Evolutionary conservation across 1,284 basidiomycete species (phyloP).

Genomic region (Marasmius oreades): DNA sequence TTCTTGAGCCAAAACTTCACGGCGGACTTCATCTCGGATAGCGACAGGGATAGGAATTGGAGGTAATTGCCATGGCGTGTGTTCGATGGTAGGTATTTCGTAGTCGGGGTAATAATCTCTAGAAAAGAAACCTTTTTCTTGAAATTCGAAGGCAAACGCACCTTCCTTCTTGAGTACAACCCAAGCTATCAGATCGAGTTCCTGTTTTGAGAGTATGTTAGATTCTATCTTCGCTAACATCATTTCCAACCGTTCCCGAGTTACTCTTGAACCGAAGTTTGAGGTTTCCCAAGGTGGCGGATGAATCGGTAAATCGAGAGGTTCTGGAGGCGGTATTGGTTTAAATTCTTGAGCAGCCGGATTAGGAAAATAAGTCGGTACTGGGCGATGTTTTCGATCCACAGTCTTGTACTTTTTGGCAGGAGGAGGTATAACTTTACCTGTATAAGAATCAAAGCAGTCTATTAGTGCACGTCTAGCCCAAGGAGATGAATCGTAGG

Average conservation of each 20-base stretch:
- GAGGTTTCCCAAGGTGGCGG: conserved; percentile 13
- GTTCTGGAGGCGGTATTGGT: conserved; percentile 15
- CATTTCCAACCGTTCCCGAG: conserved; percentile 14
- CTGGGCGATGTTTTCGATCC: conserved; percentile 26
- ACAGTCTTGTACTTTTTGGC: no score
- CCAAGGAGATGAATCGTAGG: conserved; percentile 14
- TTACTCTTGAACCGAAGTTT: conserved; percentile 10
- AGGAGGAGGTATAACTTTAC: no score
- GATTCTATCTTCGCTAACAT: conserved; percentile 13
- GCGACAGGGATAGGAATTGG: no score
- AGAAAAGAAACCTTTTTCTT: no score
- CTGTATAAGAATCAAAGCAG: no score
- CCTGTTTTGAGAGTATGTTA: conserved; percentile 16
- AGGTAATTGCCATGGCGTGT: no score
- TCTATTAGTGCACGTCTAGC: conserved; percentile 15
- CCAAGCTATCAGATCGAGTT: conserved; percentile 22
- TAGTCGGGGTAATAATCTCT: no score
- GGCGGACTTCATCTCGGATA: no score
- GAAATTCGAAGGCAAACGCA: no score
- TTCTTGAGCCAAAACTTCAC: conserved; percentile 23
- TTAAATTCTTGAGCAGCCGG: conserved; percentile 21
- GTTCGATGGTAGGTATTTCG: no score
- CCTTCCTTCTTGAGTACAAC: conserved; percentile 19
- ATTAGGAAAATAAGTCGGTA: conserved; percentile 29
- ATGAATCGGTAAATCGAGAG: conserved; percentile 18